Conservation (phyloP, 176 grass and related monocot species). For the Eleusine indica region DNA sequence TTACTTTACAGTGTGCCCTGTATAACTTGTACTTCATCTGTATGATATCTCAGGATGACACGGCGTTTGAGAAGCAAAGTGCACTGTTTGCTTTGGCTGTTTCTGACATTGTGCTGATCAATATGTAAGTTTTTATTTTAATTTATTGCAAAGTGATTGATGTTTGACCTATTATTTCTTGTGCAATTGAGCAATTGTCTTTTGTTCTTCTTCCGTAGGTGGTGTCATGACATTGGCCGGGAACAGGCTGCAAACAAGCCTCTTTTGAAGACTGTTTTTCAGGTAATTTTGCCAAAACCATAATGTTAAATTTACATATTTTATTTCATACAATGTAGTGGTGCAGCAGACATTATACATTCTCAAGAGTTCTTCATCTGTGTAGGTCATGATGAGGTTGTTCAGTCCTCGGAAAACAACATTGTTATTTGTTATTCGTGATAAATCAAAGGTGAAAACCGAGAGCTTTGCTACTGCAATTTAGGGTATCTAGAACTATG, state of each 20-base stretch:
- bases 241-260: constrained; percentile 99
- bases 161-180: constrained; percentile 24
- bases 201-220: constrained; percentile 57
- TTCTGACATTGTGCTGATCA: constrained; percentile 97
- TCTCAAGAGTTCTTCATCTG: constrained; percentile 3
- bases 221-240: constrained; percentile 99
- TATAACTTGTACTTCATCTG: constrained; percentile 4
- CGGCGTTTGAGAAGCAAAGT: constrained; percentile 98
- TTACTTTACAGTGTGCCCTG: constrained; percentile 7
- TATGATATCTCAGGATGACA: constrained; percentile 77
- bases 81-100: constrained; percentile 98
- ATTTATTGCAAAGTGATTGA: constrained; percentile 2
- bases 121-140: constrained; percentile 70
- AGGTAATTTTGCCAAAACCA: constrained; percentile 54
- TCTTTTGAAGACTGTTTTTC: constrained; percentile 98
- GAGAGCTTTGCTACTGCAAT: constrained; percentile 23
- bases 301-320: not conserved
- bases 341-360: not conserved
- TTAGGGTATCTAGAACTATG: constrained; percentile 13
- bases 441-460: constrained; percentile 77
- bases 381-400: constrained; percentile 98
- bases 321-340: not conserved
- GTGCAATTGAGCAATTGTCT: constrained; percentile 10
- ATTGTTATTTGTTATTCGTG: constrained; percentile 95
- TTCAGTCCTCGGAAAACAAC: constrained; percentile 98